Evolutionary conservation across 2,329 filamentous ascomycete genomes (phyloP).

Genomic region (Aspergillus awamori): DNA sequence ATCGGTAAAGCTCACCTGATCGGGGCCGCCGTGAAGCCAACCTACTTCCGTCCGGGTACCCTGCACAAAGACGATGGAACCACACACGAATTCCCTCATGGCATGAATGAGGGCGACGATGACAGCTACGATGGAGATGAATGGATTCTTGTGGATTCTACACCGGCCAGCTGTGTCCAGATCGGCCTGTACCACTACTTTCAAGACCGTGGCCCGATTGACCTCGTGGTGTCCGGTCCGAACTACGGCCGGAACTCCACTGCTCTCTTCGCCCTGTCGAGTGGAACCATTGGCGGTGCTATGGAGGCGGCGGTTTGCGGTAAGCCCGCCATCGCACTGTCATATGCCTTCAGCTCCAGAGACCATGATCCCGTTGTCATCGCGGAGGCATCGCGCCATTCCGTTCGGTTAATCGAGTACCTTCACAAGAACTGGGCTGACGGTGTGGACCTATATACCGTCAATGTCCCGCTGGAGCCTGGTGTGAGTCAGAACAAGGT

Average conservation of each 20-base stretch:
- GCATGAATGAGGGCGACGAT: slow-evolving; percentile 55
- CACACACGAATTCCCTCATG: slow-evolving; percentile 62
- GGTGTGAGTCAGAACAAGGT: slow-evolving; percentile 72
- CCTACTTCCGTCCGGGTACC: slow-evolving; percentile 74
- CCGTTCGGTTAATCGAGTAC: slow-evolving; percentile 76
- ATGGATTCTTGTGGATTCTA: slow-evolving; percentile 81
- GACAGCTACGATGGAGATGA: slow-evolving; percentile 64
- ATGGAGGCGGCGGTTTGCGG: slow-evolving; percentile 75
- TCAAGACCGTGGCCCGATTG: slow-evolving; percentile 68
- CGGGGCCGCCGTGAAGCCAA: slow-evolving; percentile 79
- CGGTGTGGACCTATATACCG: slow-evolving; percentile 80
- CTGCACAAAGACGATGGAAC: slow-evolving; percentile 68
- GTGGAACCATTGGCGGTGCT: slow-evolving; percentile 75
- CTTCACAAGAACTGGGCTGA: slow-evolving; percentile 73
- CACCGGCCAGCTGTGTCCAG: slow-evolving; percentile 78
- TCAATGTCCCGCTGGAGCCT: slow-evolving; percentile 86
- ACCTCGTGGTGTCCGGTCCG: slow-evolving; percentile 76
- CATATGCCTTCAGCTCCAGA: slow-evolving; percentile 84
- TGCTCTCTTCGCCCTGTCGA: slow-evolving; percentile 75
- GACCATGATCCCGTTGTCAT: slow-evolving; percentile 85
- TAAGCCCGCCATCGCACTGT: slow-evolving; percentile 75
- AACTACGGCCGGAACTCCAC: slow-evolving; percentile 85
- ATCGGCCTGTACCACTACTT: slow-evolving; percentile 83
- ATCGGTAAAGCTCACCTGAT: slow-evolving; percentile 98
- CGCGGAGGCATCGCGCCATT: slow-evolving; percentile 71